phyloP scores from a whole-genome alignment of 1,139 yeast species.

The Suhomyces maxii region DNA sequence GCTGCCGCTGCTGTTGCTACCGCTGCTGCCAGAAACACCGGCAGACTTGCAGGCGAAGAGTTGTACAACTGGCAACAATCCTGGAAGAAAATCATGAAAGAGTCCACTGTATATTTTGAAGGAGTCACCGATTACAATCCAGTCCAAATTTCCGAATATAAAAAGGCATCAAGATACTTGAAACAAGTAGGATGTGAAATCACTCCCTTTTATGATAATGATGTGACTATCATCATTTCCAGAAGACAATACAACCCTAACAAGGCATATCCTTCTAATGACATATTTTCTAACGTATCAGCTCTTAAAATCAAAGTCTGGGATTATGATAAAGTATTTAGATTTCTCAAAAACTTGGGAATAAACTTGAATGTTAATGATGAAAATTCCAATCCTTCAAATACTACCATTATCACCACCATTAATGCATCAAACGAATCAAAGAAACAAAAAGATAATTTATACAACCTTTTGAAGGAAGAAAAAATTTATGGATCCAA shows the following conservation, averaged over 20 bases:
- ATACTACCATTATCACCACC: conserved; percentile 11
- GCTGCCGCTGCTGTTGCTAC: too few species aligned
- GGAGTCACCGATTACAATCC: conserved; percentile 51
- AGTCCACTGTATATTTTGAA: conserved; percentile 76
- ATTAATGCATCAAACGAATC: conserved; percentile 9
- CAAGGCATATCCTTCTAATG: conserved; percentile 46
- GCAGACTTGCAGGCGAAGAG: conserved; percentile 50
- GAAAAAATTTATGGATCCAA: conserved; percentile 86
- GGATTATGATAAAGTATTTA: conserved; percentile 81
- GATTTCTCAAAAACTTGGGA: conserved; percentile 76
- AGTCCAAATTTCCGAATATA: conserved; percentile 47
- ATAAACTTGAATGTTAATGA: conserved; percentile 24
- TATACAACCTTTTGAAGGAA: conserved; percentile 72
- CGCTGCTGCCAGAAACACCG: conserved; percentile 10
- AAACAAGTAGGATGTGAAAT: conserved; percentile 63
- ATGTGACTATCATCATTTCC: conserved; percentile 83
- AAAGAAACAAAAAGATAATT: conserved; percentile 26
- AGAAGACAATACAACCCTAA: conserved; percentile 34
- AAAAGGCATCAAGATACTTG: conserved; percentile 54
- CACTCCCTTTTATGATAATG: conserved; percentile 72
- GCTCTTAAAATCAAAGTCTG: conserved; percentile 73
- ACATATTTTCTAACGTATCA: conserved; percentile 66
- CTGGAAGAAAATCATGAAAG: conserved; percentile 78
- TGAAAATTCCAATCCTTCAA: conserved; percentile 5
- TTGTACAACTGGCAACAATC: conserved; percentile 73